phyloP scores from a whole-genome alignment of 2,329 filamentous ascomycete species.

The Parasarocladium wereldwijsianum region DNA sequence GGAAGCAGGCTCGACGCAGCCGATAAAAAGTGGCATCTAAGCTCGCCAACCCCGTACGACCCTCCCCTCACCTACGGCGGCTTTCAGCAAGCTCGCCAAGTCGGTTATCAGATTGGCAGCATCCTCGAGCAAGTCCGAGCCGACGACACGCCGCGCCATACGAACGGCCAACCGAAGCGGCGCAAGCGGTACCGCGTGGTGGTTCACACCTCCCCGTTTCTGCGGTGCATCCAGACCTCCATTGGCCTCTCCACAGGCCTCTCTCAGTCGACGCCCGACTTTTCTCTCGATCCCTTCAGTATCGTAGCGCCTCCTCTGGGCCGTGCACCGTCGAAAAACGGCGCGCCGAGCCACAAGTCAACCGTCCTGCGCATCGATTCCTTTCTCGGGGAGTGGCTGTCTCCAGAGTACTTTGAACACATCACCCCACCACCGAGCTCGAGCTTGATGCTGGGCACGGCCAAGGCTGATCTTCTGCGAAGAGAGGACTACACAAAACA shows the following conservation, averaged over 20 bases:
- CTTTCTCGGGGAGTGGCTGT: conserved; percentile 91
- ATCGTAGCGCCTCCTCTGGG: conserved; percentile 14
- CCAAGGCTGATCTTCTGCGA: conserved; percentile 74
- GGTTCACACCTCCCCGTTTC: conserved; percentile 85
- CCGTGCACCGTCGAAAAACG: conserved; percentile 13
- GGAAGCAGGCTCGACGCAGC: conserved; percentile 88
- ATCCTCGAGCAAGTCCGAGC: conserved; percentile 41
- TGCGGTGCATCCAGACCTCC: conserved; percentile 85
- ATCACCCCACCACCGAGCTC: conserved; percentile 83
- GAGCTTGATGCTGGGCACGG: conserved; percentile 72
- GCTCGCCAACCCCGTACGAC: conserved; percentile 87
- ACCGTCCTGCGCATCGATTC: conserved; percentile 69
- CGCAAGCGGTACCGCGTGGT: conserved; percentile 61
- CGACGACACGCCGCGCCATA: conserved; percentile 13
- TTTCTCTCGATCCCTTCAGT: conserved; percentile 17
- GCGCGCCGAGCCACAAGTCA: conserved; percentile 24
- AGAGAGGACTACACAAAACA: conserved; percentile 52
- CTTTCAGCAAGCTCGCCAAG: conserved; percentile 71
- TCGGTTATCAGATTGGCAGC: conserved; percentile 72
- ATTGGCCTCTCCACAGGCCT: conserved; percentile 79
- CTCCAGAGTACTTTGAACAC: conserved; percentile 81
- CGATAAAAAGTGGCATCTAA: conserved; percentile 89
- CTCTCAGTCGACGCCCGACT: conserved; percentile 34
- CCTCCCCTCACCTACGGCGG: conserved; percentile 89
- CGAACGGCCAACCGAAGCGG: conserved; percentile 11